A percentile compares a stretch with the other conserved stretches of the same genome.
These are phyloP conservation scores for Carex littledalei DNA, from an alignment of 176 grass and related monocot species.

Conservation along the genomic window DNA sequence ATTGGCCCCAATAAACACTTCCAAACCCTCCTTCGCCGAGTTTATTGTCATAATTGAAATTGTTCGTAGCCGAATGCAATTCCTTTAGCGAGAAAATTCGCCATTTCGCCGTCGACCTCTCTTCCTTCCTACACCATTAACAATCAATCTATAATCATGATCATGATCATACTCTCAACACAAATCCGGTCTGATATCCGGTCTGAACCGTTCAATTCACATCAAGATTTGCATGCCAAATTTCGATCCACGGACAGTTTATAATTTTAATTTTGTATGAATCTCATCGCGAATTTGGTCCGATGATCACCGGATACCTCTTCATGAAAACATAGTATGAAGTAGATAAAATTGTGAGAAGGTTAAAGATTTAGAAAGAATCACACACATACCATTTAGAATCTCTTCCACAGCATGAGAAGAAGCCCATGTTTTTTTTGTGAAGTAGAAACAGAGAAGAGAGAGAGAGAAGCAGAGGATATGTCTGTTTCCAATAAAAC, in stretches of 20 bases:
- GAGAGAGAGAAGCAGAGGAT: conserved; percentile 10
- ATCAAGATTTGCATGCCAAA: no score
- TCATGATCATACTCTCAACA: background rate
- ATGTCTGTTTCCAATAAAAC: conserved; percentile 12
- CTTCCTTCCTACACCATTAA: conserved; percentile 21
- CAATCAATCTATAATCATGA: background rate
- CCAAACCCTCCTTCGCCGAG: conserved; percentile 29
- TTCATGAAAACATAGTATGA: background rate
- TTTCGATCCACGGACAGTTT: no score
- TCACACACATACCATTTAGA: background rate
- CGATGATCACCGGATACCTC: no score
- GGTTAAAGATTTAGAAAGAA: background rate
- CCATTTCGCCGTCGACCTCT: background rate
- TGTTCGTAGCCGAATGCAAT: conserved; percentile 31
- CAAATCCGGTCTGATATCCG: background rate
- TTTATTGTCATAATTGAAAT: conserved; percentile 38
- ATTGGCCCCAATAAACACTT: conserved; percentile 37
- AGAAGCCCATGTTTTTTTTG: conserved; percentile 2
- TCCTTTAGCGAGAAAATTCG: conserved; percentile 31
- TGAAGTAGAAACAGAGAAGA: conserved; percentile 21
- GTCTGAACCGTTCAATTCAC: no score
- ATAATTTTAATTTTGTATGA: no score
- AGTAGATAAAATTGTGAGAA: background rate
- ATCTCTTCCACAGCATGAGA: conserved; percentile 15
- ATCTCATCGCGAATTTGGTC: no score